phyloP scores from a whole-genome alignment of 139 green algal species.

The Ettlia oleoabundans region DNA sequence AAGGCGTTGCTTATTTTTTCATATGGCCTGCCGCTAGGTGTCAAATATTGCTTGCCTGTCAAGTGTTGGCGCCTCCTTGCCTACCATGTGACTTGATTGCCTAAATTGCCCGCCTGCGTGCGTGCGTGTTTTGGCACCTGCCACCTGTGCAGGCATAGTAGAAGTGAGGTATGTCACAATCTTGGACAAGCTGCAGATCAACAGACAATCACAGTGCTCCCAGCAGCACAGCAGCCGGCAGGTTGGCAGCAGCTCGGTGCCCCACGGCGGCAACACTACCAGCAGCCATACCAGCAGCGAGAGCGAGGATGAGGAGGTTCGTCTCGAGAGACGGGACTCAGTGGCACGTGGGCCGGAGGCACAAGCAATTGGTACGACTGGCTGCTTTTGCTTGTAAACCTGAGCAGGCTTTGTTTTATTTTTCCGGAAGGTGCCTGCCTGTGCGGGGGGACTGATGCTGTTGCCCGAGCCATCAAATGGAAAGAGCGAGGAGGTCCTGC shows the following conservation, averaged over 20 bases:
- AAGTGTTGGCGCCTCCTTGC: too few relatives aligned
- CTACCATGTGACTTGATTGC: neutral
- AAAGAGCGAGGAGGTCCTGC: too few relatives aligned
- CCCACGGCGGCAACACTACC: neutral
- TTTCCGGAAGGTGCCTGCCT: too few relatives aligned
- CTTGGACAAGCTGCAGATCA: neutral
- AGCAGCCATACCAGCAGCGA: neutral
- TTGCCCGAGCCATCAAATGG: too few relatives aligned
- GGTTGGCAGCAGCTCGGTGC: neutral
- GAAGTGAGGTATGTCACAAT: conserved; percentile 14
- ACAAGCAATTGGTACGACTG: neutral
- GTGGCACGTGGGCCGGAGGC: conserved; percentile 6
- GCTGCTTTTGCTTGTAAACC: too few relatives aligned
- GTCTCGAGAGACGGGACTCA: conserved; percentile 1
- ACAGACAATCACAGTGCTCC: neutral
- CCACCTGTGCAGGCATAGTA: conserved; percentile 5
- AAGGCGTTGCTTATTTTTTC: too few relatives aligned
- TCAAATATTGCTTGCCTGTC: too few relatives aligned
- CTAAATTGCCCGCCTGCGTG: too few relatives aligned
- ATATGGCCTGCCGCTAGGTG: too few relatives aligned
- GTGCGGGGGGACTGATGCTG: too few relatives aligned
- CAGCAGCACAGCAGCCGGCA: neutral
- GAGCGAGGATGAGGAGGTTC: neutral
- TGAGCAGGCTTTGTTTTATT: too few relatives aligned
- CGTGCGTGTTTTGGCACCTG: too few relatives aligned